Conservation (phyloP, 2,329 filamentous ascomycete species). For the Esteya vermicola region DNA sequence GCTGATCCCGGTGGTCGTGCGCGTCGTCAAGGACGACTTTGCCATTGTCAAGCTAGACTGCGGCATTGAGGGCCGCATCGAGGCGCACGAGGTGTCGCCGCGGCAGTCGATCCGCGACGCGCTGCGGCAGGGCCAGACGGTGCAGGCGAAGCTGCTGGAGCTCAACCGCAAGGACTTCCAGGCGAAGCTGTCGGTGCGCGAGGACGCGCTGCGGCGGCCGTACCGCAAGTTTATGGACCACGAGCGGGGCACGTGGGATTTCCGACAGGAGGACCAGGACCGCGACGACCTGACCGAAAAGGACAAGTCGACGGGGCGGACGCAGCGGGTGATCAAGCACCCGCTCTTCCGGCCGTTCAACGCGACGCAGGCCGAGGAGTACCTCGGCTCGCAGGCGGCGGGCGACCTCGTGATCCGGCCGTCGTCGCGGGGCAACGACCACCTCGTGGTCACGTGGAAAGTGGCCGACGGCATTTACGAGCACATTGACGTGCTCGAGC, state of each 20-base stretch:
- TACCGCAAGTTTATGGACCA: conserved; percentile 57
- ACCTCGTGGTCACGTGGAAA: conserved; percentile 96
- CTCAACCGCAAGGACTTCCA: conserved; percentile 77
- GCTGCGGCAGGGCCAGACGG: conserved; percentile 67
- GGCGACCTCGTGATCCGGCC: conserved; percentile 93
- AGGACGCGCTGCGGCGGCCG: conserved; percentile 63
- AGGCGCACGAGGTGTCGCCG: conserved; percentile 67
- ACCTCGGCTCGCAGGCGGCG: conserved; percentile 67
- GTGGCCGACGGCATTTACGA: conserved; percentile 93
- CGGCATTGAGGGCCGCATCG: conserved; percentile 79
- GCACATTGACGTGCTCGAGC: conserved; percentile 90
- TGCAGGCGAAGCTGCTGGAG: conserved; percentile 75
- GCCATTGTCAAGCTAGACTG: conserved; percentile 89
- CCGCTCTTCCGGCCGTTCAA: conserved; percentile 93
- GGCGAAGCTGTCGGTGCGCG: conserved; percentile 71
- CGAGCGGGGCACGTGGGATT: conserved; percentile 75
- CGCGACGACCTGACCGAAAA: conserved; percentile 74
- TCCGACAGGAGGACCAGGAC: conserved; percentile 64
- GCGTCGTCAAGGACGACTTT: conserved; percentile 81
- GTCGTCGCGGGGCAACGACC: conserved; percentile 88
- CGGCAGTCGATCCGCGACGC: conserved; percentile 57
- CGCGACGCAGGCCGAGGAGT: conserved; percentile 83
- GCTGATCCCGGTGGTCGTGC: conserved; percentile 81
- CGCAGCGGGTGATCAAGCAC: conserved; percentile 93
- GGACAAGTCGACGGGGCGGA: conserved; percentile 70